phyloP scores from a whole-genome alignment of 352 stramenopile species.

The Pythium guiyangense region DNA sequence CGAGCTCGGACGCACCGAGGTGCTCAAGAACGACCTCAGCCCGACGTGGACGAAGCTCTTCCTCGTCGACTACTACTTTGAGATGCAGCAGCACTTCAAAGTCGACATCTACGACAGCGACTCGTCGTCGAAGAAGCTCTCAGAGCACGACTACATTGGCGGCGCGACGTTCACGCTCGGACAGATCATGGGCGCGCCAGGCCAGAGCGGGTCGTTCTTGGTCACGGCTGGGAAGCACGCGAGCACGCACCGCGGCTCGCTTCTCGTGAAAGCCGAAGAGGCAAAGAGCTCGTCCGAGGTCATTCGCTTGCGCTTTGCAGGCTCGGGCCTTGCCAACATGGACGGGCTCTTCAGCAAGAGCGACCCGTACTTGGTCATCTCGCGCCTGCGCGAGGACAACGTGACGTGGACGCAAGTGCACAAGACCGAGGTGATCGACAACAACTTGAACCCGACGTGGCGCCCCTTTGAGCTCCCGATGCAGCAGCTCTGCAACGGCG shows the following conservation, averaged over 20 bases:
- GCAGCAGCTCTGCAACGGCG: slow-evolving; percentile 75
- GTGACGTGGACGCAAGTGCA: slow-evolving; percentile 51
- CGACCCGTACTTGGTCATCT: slow-evolving; percentile 59
- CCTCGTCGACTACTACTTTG: slow-evolving; percentile 80
- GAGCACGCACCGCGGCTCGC: slow-evolving; percentile 37
- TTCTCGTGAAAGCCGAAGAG: slow-evolving; percentile 61
- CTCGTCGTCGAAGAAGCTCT: slow-evolving; percentile 48
- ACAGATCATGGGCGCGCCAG: slow-evolving; percentile 71
- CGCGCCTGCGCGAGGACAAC: slow-evolving; percentile 46
- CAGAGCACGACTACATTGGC: slow-evolving; percentile 76
- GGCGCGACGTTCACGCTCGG: slow-evolving; percentile 69
- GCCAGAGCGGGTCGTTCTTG: slow-evolving; percentile 55
- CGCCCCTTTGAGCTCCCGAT: slow-evolving; percentile 42
- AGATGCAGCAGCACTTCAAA: slow-evolving; percentile 78
- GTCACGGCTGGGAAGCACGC: slow-evolving; percentile 38
- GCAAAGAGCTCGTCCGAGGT: slow-evolving; percentile 41
- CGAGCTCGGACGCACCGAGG: slow-evolving; percentile 73
- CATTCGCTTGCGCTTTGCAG: slow-evolving; percentile 43
- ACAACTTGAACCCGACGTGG: slow-evolving; percentile 75
- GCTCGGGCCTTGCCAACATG: slow-evolving; percentile 49
- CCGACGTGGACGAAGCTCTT: slow-evolving; percentile 81
- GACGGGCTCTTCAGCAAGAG: slow-evolving; percentile 56
- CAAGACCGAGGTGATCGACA: slow-evolving; percentile 63
- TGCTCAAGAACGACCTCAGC: slow-evolving; percentile 69
- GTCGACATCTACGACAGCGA: slow-evolving; percentile 89